phyloP scores from a whole-genome alignment of 1,139 yeast species.

The Blastobotrys elegans region DNA sequence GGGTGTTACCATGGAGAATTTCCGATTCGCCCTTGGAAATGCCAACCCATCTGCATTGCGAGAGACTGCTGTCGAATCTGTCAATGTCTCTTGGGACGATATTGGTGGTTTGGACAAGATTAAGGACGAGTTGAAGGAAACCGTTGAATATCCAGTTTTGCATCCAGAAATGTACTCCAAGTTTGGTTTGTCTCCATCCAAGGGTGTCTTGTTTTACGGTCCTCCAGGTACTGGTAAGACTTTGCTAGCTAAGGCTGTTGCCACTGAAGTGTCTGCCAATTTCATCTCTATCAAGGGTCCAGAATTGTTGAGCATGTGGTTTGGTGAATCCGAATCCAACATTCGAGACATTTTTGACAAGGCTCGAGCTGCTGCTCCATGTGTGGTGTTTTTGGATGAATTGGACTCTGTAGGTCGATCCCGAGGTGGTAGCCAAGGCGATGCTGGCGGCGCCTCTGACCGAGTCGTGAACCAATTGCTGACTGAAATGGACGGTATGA shows the following conservation, averaged over 20 bases:
- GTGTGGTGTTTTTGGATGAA: constrained; percentile 95
- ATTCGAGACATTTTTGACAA: constrained; percentile 96
- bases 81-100: constrained; percentile 98
- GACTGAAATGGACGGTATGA: constrained; percentile 99
- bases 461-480: constrained; percentile 96
- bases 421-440: constrained; percentile 89
- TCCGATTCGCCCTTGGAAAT: constrained; percentile 94
- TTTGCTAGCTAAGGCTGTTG: constrained; percentile 94
- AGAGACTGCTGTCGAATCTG: constrained; percentile 98
- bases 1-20: constrained; percentile 99
- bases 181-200: constrained; percentile 94
- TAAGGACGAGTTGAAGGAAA: constrained; percentile 94
- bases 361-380: constrained; percentile 99
- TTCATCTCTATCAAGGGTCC: constrained; percentile 97
- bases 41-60: constrained; percentile 99
- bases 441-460: constrained; percentile 98
- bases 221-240: constrained; percentile 99
- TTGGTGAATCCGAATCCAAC: constrained; percentile 97
- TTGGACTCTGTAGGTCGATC: constrained; percentile 97
- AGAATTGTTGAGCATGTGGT: constrained; percentile 96
- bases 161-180: constrained; percentile 98
- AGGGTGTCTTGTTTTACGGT: constrained; percentile 97
- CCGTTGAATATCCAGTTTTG: constrained; percentile 96
- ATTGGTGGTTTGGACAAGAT: constrained; percentile 93
- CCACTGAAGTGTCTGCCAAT: constrained; percentile 95